Evolutionary conservation across 2,329 filamentous ascomycete species (phyloP).

Genomic region (Fusarium agapanthi): DNA sequence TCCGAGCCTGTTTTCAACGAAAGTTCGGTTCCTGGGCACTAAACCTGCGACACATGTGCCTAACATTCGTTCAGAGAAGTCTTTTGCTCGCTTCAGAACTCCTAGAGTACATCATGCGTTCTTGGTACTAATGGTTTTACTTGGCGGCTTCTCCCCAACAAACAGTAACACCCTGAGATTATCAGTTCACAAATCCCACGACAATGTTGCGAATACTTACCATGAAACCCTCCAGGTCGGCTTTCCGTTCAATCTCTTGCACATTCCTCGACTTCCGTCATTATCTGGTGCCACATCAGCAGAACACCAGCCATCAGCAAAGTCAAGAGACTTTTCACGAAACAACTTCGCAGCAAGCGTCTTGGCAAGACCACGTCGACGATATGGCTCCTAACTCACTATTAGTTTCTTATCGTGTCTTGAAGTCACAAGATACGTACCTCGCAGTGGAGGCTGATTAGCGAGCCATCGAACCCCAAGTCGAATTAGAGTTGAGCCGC

Average conservation of each 20-base stretch:
- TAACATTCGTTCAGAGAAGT: background rate
- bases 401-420: background rate
- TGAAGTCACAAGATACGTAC: slow-evolving; percentile 31
- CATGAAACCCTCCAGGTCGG: slow-evolving; percentile 67
- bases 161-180: slow-evolving; percentile 31
- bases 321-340: slow-evolving; percentile 56
- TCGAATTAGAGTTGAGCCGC: background rate
- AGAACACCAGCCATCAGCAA: slow-evolving; percentile 60
- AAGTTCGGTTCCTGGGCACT: background rate
- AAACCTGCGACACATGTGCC: background rate
- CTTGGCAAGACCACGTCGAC: slow-evolving; percentile 71
- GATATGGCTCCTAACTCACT: slow-evolving; percentile 56
- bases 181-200: background rate
- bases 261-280: slow-evolving; percentile 67
- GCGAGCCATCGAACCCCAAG: slow-evolving; percentile 65
- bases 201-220: slow-evolving; percentile 50
- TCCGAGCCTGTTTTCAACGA: background rate
- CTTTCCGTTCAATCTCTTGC: slow-evolving; percentile 67
- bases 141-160: slow-evolving; percentile 14
- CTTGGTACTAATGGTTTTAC: background rate
- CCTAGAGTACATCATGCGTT: background rate
- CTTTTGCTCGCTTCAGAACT: background rate
- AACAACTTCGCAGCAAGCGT: slow-evolving; percentile 67
- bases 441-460: slow-evolving; percentile 69
- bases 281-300: slow-evolving; percentile 73